Conservation (phyloP, 495 filamentous ascomycete species). For the Tuber melanosporum region DNA sequence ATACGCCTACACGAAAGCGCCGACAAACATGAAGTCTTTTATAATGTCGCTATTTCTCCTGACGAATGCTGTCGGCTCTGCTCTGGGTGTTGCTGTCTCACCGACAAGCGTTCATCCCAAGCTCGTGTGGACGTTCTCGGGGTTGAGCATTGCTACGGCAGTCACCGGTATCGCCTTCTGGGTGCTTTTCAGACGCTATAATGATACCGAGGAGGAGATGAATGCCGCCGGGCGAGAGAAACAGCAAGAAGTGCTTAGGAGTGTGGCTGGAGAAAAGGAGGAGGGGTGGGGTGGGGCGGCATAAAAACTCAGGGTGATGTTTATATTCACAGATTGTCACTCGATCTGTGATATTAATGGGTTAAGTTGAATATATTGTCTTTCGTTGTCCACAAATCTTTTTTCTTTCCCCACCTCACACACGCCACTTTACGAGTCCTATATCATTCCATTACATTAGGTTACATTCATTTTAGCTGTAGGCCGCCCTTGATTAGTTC, state of each 20-base stretch:
- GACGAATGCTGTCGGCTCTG: slow-evolving; percentile 55
- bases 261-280: not conserved
- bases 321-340: not conserved
- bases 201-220: slow-evolving; percentile 31
- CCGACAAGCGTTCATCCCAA: slow-evolving; percentile 59
- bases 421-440: no score
- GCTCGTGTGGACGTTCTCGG: slow-evolving; percentile 47
- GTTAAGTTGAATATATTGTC: no score
- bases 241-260: not conserved
- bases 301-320: not conserved
- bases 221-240: slow-evolving; percentile 12
- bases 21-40: slow-evolving; percentile 61
- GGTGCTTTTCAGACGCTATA: slow-evolving; percentile 22
- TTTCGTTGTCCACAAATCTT: no score
- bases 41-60: slow-evolving; percentile 61
- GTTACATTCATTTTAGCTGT: no score
- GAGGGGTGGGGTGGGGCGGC: not conserved
- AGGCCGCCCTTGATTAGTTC: no score
- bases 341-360: not conserved
- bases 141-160: slow-evolving; percentile 37
- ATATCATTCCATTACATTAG: no score
- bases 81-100: slow-evolving; percentile 54
- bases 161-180: slow-evolving; percentile 37
- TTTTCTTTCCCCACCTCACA: no score
- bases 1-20: slow-evolving; percentile 65